A percentile compares a stretch with the other conserved stretches of the same genome.
These are phyloP conservation scores for Evansstolkia leycettana DNA, from an alignment of 495 filamentous ascomycete genomes.

Conservation along the genomic window DNA sequence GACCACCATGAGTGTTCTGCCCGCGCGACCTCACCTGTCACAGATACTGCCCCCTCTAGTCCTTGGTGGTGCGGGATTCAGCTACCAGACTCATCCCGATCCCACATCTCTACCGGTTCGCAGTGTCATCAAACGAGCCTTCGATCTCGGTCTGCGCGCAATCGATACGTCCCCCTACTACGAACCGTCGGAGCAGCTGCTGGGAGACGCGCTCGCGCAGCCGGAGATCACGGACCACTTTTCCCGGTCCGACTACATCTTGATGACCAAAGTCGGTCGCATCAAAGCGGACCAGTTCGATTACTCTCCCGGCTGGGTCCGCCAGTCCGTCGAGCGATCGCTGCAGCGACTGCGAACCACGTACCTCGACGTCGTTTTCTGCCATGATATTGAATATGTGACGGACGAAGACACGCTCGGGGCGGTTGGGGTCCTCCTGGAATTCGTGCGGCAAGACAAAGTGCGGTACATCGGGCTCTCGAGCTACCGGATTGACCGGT, in stretches of 20 bases:
- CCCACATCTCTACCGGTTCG: constrained; percentile 55
- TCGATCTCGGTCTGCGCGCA: constrained; percentile 56
- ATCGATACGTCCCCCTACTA: constrained; percentile 94
- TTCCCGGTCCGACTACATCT: constrained; percentile 34
- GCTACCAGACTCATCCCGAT: constrained; percentile 63
- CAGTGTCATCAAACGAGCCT: constrained; percentile 55
- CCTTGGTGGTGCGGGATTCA: constrained; percentile 81
- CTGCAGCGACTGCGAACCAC: constrained; percentile 36
- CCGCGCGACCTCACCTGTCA: constrained; percentile 5
- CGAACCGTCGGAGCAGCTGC: constrained; percentile 68
- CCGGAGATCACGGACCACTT: constrained; percentile 37
- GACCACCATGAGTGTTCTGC: not conserved
- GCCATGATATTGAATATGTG: constrained; percentile 55
- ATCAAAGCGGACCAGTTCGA: constrained; percentile 40
- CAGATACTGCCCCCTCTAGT: constrained; percentile 33
- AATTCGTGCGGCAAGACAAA: constrained; percentile 49
- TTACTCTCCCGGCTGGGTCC: constrained; percentile 42
- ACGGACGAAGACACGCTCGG: constrained; percentile 35
- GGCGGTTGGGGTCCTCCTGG: constrained; percentile 48
- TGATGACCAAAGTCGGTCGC: constrained; percentile 51
- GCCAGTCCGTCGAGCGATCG: constrained; percentile 36
- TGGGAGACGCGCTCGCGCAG: constrained; percentile 57
- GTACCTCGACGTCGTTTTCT: constrained; percentile 54
- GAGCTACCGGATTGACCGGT: constrained; percentile 58
- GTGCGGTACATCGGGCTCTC: constrained; percentile 77